A percentile compares a stretch with the other conserved stretches of the same genome.
Evolutionary conservation across 768 basidiomycete species (phyloP).

Genomic region (Tylopilus balloui): DNA sequence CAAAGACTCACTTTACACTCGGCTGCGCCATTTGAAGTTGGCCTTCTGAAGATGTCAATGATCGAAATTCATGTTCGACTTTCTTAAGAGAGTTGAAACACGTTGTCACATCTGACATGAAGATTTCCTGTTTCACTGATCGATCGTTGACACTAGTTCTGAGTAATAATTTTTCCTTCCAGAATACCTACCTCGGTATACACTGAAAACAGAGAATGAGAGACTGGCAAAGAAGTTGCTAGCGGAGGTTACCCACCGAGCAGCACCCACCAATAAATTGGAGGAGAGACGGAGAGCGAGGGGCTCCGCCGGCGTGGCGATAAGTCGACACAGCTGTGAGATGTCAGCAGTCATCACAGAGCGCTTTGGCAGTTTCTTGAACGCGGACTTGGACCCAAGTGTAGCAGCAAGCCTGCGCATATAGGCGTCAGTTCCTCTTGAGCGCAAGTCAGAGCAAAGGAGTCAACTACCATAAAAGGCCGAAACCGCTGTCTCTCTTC

Average conservation of each 20-base stretch:
- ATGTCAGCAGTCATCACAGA: conserved; percentile 87
- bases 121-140: conserved; percentile 79
- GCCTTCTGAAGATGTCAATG: conserved; percentile 39
- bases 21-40: conserved; percentile 71
- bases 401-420: conserved; percentile 81
- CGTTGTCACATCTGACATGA: conserved; percentile 72
- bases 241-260: conserved; percentile 50
- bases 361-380: conserved; percentile 77
- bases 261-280: conserved; percentile 85
- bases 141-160: not conserved
- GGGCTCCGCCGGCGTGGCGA: conserved; percentile 79
- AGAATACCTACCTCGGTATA: conserved; percentile 43
- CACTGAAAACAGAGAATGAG: conserved; percentile 26
- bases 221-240: not conserved
- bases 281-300: conserved; percentile 83
- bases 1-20: conserved; percentile 48
- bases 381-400: conserved; percentile 79
- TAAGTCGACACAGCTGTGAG: conserved; percentile 71
- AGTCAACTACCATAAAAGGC: conserved; percentile 67
- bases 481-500: conserved; percentile 82
- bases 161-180: not conserved
- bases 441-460: not conserved
- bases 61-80: conserved; percentile 62
- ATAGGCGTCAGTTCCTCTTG: conserved; percentile 6
- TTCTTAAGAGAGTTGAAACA: conserved; percentile 79